Conservation (phyloP, 345 rosid species). For the Microcos paniculata region DNA sequence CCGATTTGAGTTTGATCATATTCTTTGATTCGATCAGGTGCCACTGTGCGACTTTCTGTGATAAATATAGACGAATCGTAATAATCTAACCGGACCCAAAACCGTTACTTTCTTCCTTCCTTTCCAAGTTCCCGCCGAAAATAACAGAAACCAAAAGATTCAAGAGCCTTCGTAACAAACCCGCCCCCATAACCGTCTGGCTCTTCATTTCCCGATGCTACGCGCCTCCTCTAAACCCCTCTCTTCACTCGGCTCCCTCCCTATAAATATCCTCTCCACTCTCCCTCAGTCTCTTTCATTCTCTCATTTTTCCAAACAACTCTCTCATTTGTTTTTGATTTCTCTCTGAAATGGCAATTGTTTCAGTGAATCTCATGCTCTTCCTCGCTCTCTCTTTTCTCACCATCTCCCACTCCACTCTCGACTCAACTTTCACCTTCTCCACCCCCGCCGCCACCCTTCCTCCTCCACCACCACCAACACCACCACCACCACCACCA, state of each 20-base stretch:
- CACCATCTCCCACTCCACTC: conserved; percentile 12
- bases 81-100: neutral
- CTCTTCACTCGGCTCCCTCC: neutral
- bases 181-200: neutral
- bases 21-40: neutral
- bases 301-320: neutral
- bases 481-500: conserved; percentile 11
- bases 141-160: conserved; percentile 18
- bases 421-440: conserved; percentile 3
- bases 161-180: neutral
- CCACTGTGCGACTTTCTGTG: neutral
- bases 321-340: neutral
- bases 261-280: conserved; percentile 9
- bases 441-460: conserved; percentile 3
- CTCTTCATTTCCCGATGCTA: conserved; percentile 5
- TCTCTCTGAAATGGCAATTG: conserved; percentile 29
- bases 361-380: conserved; percentile 1
- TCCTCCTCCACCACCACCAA: too few species aligned
- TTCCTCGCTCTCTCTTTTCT: conserved; percentile 16
- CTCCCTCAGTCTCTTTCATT: neutral
- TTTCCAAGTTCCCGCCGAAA: conserved; percentile 26
- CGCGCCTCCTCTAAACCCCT: conserved; percentile 5
- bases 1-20: neutral
- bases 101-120: neutral
- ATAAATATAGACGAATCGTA: neutral